phyloP scores from a whole-genome alignment of 2,329 filamentous ascomycete genomes.

The Penicillium sp. region DNA sequence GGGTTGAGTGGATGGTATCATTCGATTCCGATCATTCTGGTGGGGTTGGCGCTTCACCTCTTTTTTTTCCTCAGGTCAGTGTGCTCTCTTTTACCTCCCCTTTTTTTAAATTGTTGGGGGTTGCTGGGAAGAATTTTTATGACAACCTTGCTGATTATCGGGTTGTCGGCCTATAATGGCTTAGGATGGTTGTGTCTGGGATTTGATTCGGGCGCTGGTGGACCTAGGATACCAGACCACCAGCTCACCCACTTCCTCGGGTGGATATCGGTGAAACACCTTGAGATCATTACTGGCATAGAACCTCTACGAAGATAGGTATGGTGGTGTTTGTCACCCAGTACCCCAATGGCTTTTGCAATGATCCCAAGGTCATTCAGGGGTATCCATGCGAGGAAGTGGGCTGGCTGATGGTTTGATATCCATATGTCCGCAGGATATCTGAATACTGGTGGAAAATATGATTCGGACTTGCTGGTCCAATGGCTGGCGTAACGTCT shows the following conservation, averaged over 20 bases:
- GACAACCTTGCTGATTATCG: constrained; percentile 39
- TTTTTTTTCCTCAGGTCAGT: constrained; percentile 52
- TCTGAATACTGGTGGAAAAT: neutral
- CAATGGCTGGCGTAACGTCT: neutral
- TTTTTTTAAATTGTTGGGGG: constrained; percentile 7
- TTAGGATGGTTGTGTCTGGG: constrained; percentile 10
- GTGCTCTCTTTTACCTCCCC: constrained; percentile 9
- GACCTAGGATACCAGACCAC: neutral
- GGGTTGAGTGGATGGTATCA: constrained; percentile 52
- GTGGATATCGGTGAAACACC: too few relatives aligned
- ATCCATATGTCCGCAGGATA: too few relatives aligned
- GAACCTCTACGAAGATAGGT: too few relatives aligned
- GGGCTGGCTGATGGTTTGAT: too few relatives aligned
- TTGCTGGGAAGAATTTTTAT: constrained; percentile 24
- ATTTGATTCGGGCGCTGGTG: constrained; percentile 16
- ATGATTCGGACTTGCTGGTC: neutral
- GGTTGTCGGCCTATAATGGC: constrained; percentile 20
- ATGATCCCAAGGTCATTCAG: too few relatives aligned
- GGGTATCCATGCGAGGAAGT: too few relatives aligned
- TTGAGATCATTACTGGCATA: too few relatives aligned
- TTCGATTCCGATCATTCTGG: constrained; percentile 94
- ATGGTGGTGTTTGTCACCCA: too few relatives aligned
- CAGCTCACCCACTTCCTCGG: too few relatives aligned
- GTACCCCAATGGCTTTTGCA: too few relatives aligned
- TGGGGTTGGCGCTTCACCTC: constrained; percentile 69